Evolutionary conservation across 805 yeast genomes (phyloP).

Genomic region (Schizosaccharomyces pombe): DNA sequence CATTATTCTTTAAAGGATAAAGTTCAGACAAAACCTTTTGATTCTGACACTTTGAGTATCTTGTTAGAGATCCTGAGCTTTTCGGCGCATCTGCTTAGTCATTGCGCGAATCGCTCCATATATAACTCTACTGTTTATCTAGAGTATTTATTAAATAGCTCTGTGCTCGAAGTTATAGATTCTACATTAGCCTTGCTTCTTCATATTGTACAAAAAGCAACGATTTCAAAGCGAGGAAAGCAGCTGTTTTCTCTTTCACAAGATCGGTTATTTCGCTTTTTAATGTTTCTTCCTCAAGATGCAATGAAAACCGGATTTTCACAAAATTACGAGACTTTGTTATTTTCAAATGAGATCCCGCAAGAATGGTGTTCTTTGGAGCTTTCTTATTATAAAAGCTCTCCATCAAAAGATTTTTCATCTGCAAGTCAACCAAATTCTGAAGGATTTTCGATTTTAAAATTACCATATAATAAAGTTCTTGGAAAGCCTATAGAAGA

Average conservation of each 20-base stretch:
- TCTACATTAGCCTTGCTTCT: background rate
- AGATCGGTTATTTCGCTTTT: background rate
- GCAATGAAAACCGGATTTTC: background rate
- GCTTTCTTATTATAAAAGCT: background rate
- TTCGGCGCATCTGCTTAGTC: constrained; percentile 37
- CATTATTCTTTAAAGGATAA: constrained; percentile 27
- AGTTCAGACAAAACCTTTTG: constrained; percentile 25
- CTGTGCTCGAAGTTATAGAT: background rate
- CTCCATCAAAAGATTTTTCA: background rate
- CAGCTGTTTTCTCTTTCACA: background rate
- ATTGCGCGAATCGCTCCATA: constrained; percentile 42
- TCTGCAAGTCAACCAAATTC: background rate
- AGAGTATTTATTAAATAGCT: background rate
- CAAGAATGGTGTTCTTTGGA: background rate
- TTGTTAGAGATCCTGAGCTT: constrained; percentile 34
- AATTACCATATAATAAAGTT: no score
- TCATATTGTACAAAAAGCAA: background rate
- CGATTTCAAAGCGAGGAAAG: background rate
- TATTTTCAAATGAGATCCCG: background rate
- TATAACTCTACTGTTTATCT: constrained; percentile 36
- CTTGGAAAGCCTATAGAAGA: background rate
- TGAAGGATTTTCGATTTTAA: background rate
- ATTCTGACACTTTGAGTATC: constrained; percentile 22
- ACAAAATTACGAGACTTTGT: background rate
- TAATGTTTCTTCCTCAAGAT: background rate